Evolutionary conservation across 345 rosid species (phyloP), one percentile per base, ranked within the genome.

Genomic region (Ceriops tagal): DNA sequence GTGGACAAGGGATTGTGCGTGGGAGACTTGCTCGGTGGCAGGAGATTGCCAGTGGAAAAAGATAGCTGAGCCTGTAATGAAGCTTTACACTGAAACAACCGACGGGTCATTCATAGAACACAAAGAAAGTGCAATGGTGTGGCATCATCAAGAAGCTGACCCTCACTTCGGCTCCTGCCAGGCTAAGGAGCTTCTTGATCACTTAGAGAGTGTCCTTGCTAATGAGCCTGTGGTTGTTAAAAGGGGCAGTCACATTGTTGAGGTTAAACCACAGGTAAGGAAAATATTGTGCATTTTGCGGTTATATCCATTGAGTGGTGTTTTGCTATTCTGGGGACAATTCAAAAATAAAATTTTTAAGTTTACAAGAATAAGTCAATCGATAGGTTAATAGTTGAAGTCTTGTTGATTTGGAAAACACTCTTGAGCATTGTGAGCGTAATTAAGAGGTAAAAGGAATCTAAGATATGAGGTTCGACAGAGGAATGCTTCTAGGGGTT

Each of bases 251-350:
- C 75, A 85, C 58, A 92, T 92, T 31, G 96, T 92, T 53, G 97
- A 92, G 83, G 92, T 88, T 57, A 92, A 89, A 71, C 97, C 96
- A n/a, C 97, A 92, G 97, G 97, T 89, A 81, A 53, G 53, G 21
- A 39, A 47, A 8, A 53, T 43, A 43, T 43, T 3, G 2, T 3
- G 13, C 49, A 43, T 43, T 13, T 43, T 13, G 49, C 49, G 16
- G 49, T 43, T 15, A 43, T 43, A 43, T 43, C 18, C 49, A 3
- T 16, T 13, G 18, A 13, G 37, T 43, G 49, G 5, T 43, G 15
- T 43, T 13, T 43, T 13, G 19, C 1, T 13, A 11, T 13, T 43
- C 49, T 43, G 18, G 16, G 19, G 5, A 43, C 13, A 3, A 19
- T 13, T 18, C 49, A 43, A 43, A 43, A 43, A 43, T 0, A 15